Percentiles rank a stretch among this genome's conserved stretches.
Evolutionary conservation across 2,329 filamentous ascomycete species (phyloP).

Genomic region (Colletotrichum ledebouriae): DNA sequence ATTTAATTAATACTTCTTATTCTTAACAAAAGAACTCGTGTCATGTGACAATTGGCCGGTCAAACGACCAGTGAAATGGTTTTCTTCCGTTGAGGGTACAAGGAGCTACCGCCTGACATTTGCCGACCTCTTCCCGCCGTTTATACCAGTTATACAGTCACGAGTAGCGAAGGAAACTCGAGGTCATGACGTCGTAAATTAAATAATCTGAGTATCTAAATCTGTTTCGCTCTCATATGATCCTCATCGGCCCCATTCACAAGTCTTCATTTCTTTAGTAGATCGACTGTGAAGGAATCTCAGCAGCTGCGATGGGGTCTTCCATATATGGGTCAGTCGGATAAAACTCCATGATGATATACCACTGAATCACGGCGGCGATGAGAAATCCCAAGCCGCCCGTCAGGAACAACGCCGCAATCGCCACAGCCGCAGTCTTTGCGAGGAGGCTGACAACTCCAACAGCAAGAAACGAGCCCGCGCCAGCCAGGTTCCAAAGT

Average conservation of each 20-base stretch:
- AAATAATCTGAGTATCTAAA: constrained; percentile 34
- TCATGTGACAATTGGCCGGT: too few species aligned
- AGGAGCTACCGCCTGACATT: too few species aligned
- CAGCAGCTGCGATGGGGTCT: constrained; percentile 15
- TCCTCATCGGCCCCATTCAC: not conserved
- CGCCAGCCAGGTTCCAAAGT: constrained; percentile 38
- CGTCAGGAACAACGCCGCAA: constrained; percentile 27
- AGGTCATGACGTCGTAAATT: constrained; percentile 38
- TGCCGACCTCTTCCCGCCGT: too few species aligned
- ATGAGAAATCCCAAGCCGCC: constrained; percentile 31
- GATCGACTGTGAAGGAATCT: constrained; percentile 37
- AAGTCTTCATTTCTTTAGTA: constrained; percentile 29
- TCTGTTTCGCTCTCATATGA: constrained; percentile 31
- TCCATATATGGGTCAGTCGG: constrained; percentile 30
- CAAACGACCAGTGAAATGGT: too few species aligned
- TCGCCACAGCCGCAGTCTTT: constrained; percentile 14
- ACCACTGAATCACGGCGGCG: constrained; percentile 37
- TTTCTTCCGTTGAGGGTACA: too few species aligned
- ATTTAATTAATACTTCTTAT: too few species aligned
- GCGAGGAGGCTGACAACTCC: constrained; percentile 28
- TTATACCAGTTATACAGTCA: too few species aligned
- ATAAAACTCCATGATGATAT: constrained; percentile 40
- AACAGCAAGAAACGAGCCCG: constrained; percentile 26
- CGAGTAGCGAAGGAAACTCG: not conserved
- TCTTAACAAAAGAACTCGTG: too few species aligned